phyloP scores from a whole-genome alignment of 257 asterid species.

The Salvia hispanica region DNA sequence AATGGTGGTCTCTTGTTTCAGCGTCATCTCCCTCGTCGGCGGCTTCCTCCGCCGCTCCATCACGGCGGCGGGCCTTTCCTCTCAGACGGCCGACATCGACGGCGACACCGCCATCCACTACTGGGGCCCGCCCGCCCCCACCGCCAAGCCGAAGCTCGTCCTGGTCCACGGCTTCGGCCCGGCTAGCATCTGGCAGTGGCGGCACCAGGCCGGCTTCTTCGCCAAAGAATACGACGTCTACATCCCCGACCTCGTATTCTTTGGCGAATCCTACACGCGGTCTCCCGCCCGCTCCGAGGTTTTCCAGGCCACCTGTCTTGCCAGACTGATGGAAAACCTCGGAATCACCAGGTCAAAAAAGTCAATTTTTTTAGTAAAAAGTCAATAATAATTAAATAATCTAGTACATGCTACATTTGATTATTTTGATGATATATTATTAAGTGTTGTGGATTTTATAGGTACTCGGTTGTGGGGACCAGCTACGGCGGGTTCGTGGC shows the following conservation, averaged over 20 bases:
- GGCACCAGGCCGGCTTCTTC: constrained; percentile 55
- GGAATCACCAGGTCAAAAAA: constrained; percentile 41
- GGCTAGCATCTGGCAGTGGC: constrained; percentile 78
- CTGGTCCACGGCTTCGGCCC: constrained; percentile 84
- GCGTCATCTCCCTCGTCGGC: constrained; percentile 52
- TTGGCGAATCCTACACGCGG: constrained; percentile 58
- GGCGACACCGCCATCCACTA: constrained; percentile 61
- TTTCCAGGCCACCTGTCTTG: constrained; percentile 71
- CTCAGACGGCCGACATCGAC: constrained; percentile 54
- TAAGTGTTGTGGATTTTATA: not conserved
- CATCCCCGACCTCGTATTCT: constrained; percentile 70
- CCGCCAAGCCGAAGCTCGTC: constrained; percentile 54
- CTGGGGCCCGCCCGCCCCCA: constrained; percentile 62
- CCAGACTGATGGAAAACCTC: constrained; percentile 46
- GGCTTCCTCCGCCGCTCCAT: constrained; percentile 53
- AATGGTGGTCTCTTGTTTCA: constrained; percentile 48
- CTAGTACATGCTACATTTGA: not conserved
- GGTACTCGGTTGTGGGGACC: constrained; percentile 66
- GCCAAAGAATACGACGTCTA: constrained; percentile 53
- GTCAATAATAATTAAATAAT: not conserved
- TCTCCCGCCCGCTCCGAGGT: constrained; percentile 60
- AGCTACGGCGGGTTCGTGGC: constrained; percentile 93
- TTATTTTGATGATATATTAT: not conserved
- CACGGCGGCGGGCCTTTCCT: constrained; percentile 53
- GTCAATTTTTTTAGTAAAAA: too few relatives aligned